Evolutionary conservation across 2,329 filamentous ascomycete genomes (phyloP).

Genomic region (Xylariaceae sp.): DNA sequence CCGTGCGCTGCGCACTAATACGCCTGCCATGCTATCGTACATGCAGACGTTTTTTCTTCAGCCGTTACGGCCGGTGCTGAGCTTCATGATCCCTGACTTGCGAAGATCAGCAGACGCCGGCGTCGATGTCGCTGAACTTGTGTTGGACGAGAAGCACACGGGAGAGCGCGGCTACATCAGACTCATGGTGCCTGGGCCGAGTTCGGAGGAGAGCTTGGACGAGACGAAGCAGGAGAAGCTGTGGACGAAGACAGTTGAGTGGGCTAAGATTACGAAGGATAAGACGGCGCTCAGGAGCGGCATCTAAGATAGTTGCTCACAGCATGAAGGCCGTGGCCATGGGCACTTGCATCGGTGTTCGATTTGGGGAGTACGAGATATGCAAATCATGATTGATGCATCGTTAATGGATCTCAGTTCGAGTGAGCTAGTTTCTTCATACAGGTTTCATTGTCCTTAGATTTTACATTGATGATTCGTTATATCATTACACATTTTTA

Average conservation of each 20-base stretch:
- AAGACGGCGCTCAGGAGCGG: conserved; percentile 15
- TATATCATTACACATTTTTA: conserved; percentile 1
- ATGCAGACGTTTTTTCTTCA: conserved; percentile 39
- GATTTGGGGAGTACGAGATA: not conserved
- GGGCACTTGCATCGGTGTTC: not conserved
- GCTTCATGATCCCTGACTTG: conserved; percentile 42
- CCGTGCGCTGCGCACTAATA: conserved; percentile 45
- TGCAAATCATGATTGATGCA: not conserved
- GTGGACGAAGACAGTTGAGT: conserved; percentile 35
- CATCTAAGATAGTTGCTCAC: not conserved
- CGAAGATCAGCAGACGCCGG: conserved; percentile 42
- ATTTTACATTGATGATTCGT: too few relatives aligned
- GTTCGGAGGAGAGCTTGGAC: conserved; percentile 32
- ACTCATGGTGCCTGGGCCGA: conserved; percentile 21
- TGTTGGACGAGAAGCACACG: conserved; percentile 33
- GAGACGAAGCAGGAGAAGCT: conserved; percentile 35
- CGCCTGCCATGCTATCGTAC: conserved; percentile 35
- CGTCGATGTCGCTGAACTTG: conserved; percentile 31
- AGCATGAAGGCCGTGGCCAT: not conserved
- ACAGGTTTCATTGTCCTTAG: too few relatives aligned
- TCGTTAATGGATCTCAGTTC: too few relatives aligned
- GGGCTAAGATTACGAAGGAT: conserved; percentile 34
- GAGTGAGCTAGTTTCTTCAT: too few relatives aligned
- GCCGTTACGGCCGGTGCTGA: conserved; percentile 37
- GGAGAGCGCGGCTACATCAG: conserved; percentile 45